A percentile compares a stretch with the other conserved stretches of the same genome.
phyloP scores from a whole-genome alignment of 139 green algal species.

The Parachlorella kessleri region DNA sequence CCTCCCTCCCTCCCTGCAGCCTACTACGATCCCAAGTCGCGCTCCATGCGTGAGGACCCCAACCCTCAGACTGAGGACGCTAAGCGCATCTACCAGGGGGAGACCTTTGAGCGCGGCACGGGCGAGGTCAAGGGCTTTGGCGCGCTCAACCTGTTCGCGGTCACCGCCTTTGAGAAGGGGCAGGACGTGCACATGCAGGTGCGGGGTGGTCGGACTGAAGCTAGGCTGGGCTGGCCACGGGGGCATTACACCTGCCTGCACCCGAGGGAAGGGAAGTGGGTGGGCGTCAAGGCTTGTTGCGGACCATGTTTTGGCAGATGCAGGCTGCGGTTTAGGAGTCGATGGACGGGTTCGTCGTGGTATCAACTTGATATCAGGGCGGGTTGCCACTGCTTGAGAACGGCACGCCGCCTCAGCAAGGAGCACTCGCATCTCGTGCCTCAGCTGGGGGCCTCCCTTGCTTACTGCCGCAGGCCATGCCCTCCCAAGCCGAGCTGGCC shows the following conservation, averaged over 20 bases:
- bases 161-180: constrained; percentile 83
- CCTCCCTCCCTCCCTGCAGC: too few relatives aligned
- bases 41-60: constrained; percentile 96
- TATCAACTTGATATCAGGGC: too few relatives aligned
- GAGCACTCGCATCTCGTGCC: too few relatives aligned
- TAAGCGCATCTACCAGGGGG: constrained; percentile 75
- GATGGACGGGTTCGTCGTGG: too few relatives aligned
- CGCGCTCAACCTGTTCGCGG: constrained; percentile 84
- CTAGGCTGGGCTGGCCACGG: too few relatives aligned
- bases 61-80: constrained; percentile 68
- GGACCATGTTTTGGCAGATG: neutral
- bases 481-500: constrained; percentile 90
- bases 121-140: constrained; percentile 83
- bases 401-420: too few relatives aligned
- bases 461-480: constrained; percentile 79
- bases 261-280: neutral
- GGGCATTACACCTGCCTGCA: too few relatives aligned
- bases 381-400: too few relatives aligned
- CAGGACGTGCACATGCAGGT: constrained; percentile 82
- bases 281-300: neutral
- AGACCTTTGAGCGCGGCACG: constrained; percentile 91
- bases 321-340: too few relatives aligned
- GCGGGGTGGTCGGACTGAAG: neutral
- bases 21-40: constrained; percentile 98
- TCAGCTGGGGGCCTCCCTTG: too few relatives aligned